Evolutionary conservation across 2,329 filamentous ascomycete species (phyloP), one percentile per base, ranked within the genome.

Genomic region (Parastagonospora avenae): DNA sequence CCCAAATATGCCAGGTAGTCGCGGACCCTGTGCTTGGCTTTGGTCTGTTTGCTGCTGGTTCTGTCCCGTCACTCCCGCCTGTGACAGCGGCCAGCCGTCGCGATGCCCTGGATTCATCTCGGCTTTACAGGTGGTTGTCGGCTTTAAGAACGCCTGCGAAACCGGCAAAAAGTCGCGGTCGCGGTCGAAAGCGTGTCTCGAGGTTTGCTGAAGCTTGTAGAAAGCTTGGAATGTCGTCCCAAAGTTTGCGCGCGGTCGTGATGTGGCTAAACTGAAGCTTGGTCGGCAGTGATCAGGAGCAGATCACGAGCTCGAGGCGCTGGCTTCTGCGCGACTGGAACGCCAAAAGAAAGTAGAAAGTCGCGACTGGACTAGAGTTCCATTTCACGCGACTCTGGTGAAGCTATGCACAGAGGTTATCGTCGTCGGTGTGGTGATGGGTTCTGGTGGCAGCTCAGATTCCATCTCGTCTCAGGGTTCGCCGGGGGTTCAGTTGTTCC

Each of bases 1-100:
- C 73, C 69, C 71, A 57, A 70, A 75, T 27, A 66, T 51, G 42
- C 69, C 71, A 35, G 74, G 56, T 19, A 71, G 60, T 32, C 72
- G 69, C 44, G 68, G 60, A 19, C 60, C 55, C 51, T 73, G 72
- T 29, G 60, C 63, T 55, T 70, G 70, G 32, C 42, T 57, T 52
- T 72, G 68, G 24, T 74, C 70, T 49, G 67, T 61, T 65, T 72
- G 70, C 46, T 74, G 60, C 37, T 60, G 58, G 5, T 78, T 76
- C 38, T 80, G 71, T 50, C 82, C 81, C 29, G 81, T 75, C 48
- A 68, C 67, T 40, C 75, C 67, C 47, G 77, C 73, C 59, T 83
- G 82, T 38, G 77, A 58, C 55, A 67, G 66, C 46, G 70, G 71
- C 73, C 73, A 75, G 54, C 68, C 71, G 58, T 75, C 73, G 60